Percentiles rank a stretch among this genome's conserved stretches.
These are phyloP conservation scores for Lignosus rhinocerotis DNA, from an alignment of 1,284 basidiomycete genomes.

Conservation along the genomic window DNA sequence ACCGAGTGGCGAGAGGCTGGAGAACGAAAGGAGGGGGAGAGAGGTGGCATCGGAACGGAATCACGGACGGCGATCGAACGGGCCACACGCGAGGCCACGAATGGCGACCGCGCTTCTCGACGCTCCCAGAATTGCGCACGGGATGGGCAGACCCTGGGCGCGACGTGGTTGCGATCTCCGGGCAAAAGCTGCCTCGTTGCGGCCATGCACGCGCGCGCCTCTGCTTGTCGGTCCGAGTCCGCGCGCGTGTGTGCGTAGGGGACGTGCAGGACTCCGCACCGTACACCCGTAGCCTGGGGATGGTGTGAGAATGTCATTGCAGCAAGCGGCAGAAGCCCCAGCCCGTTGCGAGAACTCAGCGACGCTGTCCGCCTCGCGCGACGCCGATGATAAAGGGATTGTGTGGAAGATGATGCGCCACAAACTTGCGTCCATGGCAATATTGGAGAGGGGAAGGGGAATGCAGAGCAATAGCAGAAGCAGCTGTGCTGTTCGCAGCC, in stretches of 20 bases:
- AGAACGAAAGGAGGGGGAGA: neutral
- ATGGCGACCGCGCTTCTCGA: neutral
- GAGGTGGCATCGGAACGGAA: slow-evolving; percentile 1
- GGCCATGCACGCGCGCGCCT: slow-evolving; percentile 12
- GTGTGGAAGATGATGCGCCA: neutral
- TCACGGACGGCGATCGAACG: neutral
- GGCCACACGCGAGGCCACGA: neutral
- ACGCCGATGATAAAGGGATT: slow-evolving; percentile 8
- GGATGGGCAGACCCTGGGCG: slow-evolving; percentile 3
- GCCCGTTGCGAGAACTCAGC: slow-evolving; percentile 13
- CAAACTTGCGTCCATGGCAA: neutral
- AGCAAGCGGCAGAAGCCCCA: neutral
- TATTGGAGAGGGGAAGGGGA: neutral
- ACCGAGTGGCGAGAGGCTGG: neutral
- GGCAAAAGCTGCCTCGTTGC: slow-evolving; percentile 18
- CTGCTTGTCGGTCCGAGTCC: slow-evolving; percentile 8
- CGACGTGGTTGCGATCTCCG: slow-evolving; percentile 1
- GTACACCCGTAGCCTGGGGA: slow-evolving; percentile 1
- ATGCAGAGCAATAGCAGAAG: neutral
- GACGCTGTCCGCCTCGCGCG: slow-evolving; percentile 7
- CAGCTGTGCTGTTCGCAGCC: neutral
- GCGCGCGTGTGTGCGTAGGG: neutral
- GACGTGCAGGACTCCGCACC: slow-evolving; percentile 9
- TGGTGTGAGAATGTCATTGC: neutral
- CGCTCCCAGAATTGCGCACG: neutral